Conservation (phyloP, 192 early-diverging fungal genomes). For the Podochytrium sp. region DNA sequence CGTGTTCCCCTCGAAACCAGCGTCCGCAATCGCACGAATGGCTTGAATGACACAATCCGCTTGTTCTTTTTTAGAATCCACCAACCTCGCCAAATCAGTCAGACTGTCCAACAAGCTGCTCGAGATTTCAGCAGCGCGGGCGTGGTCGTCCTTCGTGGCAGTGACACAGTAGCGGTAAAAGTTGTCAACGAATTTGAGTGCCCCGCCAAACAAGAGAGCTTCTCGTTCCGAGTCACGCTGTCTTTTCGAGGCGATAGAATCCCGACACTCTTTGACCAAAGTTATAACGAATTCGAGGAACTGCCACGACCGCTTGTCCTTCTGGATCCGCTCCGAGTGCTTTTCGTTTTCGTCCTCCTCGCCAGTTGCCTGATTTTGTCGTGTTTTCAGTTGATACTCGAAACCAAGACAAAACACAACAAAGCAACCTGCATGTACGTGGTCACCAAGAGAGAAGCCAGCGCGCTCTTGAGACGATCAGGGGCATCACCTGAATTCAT, state of each 20-base stretch:
- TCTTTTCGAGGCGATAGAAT: background rate
- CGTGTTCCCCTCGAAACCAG: constrained; percentile 16
- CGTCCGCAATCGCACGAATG: background rate
- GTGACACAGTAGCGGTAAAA: constrained; percentile 14
- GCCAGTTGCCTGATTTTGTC: constrained; percentile 18
- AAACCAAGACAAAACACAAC: no score
- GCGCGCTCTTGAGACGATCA: background rate
- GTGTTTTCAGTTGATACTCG: no score
- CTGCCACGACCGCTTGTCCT: constrained; percentile 9
- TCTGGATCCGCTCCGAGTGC: constrained; percentile 24
- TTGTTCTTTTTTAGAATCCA: background rate
- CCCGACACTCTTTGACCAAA: background rate
- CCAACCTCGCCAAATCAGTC: background rate
- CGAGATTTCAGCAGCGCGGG: background rate
- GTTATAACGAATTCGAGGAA: constrained; percentile 5
- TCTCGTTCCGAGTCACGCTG: background rate
- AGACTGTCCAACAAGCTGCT: background rate
- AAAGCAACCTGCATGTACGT: constrained; percentile 28
- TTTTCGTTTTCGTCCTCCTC: constrained; percentile 33
- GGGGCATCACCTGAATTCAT: constrained; percentile 6
- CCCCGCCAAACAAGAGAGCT: constrained; percentile 23
- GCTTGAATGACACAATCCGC: background rate
- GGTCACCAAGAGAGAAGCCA: constrained; percentile 22
- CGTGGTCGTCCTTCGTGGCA: background rate
- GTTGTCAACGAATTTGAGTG: constrained; percentile 5